Evolutionary conservation across 805 yeast species (phyloP).

Genomic region (Clavispora vitiphila): DNA sequence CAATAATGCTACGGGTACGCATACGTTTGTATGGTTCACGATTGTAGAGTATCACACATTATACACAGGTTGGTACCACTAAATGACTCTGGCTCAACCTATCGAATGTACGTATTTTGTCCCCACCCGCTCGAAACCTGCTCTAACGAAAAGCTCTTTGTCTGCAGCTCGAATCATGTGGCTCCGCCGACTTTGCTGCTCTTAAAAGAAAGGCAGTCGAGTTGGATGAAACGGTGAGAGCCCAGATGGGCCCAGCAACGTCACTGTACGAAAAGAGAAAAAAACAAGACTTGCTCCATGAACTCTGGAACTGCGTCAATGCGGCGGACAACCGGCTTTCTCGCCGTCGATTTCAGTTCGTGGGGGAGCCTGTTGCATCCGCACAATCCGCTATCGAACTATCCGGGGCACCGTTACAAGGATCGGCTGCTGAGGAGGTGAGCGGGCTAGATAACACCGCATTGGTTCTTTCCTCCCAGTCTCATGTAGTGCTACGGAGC

Average conservation of each 20-base stretch:
- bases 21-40: too few relatives aligned
- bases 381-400: background rate
- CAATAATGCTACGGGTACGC: too few relatives aligned
- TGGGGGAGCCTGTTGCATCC: constrained; percentile 25
- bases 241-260: constrained; percentile 1
- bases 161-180: background rate
- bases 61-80: background rate
- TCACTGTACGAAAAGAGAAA: constrained; percentile 21
- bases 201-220: constrained; percentile 8
- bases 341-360: constrained; percentile 19
- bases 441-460: background rate
- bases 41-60: too few relatives aligned
- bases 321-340: constrained; percentile 14
- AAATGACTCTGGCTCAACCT: background rate
- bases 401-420: background rate
- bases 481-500: background rate
- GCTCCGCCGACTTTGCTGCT: background rate
- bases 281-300: constrained; percentile 12
- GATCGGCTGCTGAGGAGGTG: background rate
- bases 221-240: constrained; percentile 7
- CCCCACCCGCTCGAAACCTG: background rate
- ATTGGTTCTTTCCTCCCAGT: background rate
- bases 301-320: constrained; percentile 19
- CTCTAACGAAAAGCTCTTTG: background rate
- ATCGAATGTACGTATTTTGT: background rate